Evolutionary conservation across 116 monocot species (phyloP), one percentile per base, ranked within the genome.

Genomic region (Cymodocea nodosa): DNA sequence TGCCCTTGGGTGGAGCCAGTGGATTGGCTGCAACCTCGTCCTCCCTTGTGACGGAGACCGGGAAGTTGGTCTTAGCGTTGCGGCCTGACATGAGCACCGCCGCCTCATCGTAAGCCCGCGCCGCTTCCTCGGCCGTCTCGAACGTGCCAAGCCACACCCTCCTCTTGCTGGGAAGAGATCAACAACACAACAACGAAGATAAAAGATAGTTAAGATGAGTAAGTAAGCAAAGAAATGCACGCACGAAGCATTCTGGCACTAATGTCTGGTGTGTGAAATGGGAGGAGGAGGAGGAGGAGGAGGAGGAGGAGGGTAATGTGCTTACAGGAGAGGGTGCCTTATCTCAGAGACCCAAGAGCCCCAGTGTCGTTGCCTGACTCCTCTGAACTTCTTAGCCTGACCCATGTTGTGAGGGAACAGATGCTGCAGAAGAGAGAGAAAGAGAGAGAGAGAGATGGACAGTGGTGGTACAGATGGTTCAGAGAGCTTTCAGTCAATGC

Each of bases 301-400:
- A 10, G 7, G 44, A 8, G 12, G 7, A 10, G 8, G 9, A 9
- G 44, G 4, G 44, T 2, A 39, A 39, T 10, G n/a, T 5, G 23
- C 77, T 90, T 90, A 95, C 95, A 95, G 83, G 40, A 95, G 81
- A 9, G 95, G 95, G 68, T 95, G 95, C 5, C 95, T 72, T 23
- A 95, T 95, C 77, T 95, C 95, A 6, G 95, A 90, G 20, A 95
- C 95, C 95, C 95, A 95, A 51, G 95, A 95, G 35, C 95, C 95
- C 95, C 95, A 95, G 76, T 95, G 95, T 37, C 95, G 82, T 64
- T 95, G 95, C 83, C 95, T 77, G 70, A 95, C 95, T 60, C 95
- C 95, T 74, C 95, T 77, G 82, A 83, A 95, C 79, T 95, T 95
- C 85, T 94, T 94, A 56, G 85, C 74, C 71, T 94, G 90, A 64